These are phyloP conservation scores for Lichina pygmaea DNA, from an alignment of 495 filamentous ascomycete species.

Conservation along the genomic window DNA sequence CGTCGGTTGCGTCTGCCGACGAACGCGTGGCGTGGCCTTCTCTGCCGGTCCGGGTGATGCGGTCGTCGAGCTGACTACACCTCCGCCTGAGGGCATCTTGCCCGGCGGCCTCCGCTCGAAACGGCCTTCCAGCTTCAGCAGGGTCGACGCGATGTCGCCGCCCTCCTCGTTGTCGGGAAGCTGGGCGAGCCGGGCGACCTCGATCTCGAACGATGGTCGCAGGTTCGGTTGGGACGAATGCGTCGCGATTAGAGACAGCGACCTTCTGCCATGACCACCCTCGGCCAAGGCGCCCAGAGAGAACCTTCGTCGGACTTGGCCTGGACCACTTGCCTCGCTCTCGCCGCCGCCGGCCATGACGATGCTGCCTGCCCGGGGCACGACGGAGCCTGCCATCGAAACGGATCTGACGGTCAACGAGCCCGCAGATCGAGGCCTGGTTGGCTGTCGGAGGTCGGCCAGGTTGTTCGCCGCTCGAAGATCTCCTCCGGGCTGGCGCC, in stretches of 20 bases:
- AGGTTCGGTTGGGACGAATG: slow-evolving; percentile 52
- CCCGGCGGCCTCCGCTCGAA: slow-evolving; percentile 23
- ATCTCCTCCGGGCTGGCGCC: slow-evolving; percentile 73
- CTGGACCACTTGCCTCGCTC: neutral
- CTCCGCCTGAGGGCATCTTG: neutral
- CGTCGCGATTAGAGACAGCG: slow-evolving; percentile 39
- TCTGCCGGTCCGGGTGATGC: too few relatives aligned
- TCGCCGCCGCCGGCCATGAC: neutral
- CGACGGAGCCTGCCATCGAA: slow-evolving; percentile 33
- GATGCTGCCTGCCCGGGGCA: slow-evolving; percentile 16
- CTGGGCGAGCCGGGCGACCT: slow-evolving; percentile 64
- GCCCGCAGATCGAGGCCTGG: slow-evolving; percentile 40
- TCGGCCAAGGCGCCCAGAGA: slow-evolving; percentile 31
- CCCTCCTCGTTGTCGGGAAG: slow-evolving; percentile 66
- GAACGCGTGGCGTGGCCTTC: too few relatives aligned
- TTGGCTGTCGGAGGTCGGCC: slow-evolving; percentile 31
- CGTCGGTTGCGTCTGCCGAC: slow-evolving; percentile 10
- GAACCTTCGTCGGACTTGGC: slow-evolving; percentile 14
- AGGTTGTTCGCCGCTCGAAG: slow-evolving; percentile 55
- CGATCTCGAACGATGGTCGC: slow-evolving; percentile 69
- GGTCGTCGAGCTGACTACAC: too few relatives aligned
- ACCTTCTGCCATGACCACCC: slow-evolving; percentile 9
- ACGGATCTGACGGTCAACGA: slow-evolving; percentile 44
- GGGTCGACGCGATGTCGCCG: slow-evolving; percentile 76
- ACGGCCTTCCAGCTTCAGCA: slow-evolving; percentile 81